Evolutionary conservation across 768 basidiomycete genomes (phyloP), one percentile per base, ranked within the genome.

Genomic region (Pholiota molesta): DNA sequence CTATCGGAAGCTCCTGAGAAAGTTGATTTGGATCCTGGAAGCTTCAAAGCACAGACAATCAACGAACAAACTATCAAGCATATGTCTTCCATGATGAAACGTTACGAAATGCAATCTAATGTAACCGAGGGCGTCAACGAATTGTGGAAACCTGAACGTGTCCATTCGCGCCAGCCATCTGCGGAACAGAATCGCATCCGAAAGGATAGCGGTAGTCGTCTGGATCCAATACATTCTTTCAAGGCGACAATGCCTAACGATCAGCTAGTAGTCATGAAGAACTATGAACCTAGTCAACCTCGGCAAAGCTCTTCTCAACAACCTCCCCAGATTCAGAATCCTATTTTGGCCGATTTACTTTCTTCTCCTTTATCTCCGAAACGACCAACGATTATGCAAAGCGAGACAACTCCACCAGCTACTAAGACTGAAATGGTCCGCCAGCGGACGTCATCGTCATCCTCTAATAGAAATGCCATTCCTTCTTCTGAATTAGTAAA

Each of bases 321-420:
- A 26, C 40, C 55, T 21, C 62, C 67, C 49, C 67, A 73, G 61
- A 77, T 73, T 49, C 70, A 72, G 6, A 71, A 75, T 61, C 73
- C 73, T n/a, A 65, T 64, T 60, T 58, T 77, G 40, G 75, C 75
- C 31, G 77, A 78, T 57, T 61, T 78, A 9, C 65, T 78, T 44
- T 77, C 74, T 26, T 70, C 72, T 23, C 64, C 72, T 16, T 61
- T 60, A 8, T 56, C 63, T 23, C 8, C 59, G 1, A 62, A 58
- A 21, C 35, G 2, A 16, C 16, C 45, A 17, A 19, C 31, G 10
- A 14, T 39, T 17, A n/a, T 28, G 3, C 35, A 28, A 16, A 28
- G 26, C 26, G 55, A 42, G 4, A 13, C 40, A 2, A 23, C 39
- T 14, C 55, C 40, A n/a, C 14, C 40, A 17, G 23, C 37, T 13